A percentile compares a stretch with the other conserved stretches of the same genome.
These are phyloP conservation scores for Diversispora epigaea DNA, from an alignment of 192 early-diverging fungal genomes.

Conservation along the genomic window DNA sequence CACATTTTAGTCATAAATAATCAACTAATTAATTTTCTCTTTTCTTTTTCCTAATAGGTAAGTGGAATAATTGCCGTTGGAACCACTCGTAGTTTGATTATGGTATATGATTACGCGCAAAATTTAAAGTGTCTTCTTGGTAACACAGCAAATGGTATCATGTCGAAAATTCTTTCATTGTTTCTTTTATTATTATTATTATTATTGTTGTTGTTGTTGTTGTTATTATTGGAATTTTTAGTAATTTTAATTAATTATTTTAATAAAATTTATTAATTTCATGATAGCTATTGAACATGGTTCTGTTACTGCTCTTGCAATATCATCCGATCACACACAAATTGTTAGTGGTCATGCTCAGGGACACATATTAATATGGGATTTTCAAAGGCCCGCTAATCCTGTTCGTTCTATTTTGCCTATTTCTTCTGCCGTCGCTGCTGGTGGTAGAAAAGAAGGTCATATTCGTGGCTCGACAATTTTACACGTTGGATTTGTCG, in stretches of 20 bases:
- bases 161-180: constrained; percentile 4
- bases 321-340: constrained; percentile 55
- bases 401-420: constrained; percentile 55
- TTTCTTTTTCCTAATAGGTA: constrained; percentile 37
- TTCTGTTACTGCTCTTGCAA: constrained; percentile 56
- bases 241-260: not conserved
- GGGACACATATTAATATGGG: constrained; percentile 60
- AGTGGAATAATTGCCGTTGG: constrained; percentile 59
- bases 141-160: constrained; percentile 36
- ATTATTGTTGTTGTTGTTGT: not conserved
- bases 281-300: constrained; percentile 51
- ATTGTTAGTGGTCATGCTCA: constrained; percentile 56
- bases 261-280: constrained; percentile 36
- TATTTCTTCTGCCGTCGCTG: constrained; percentile 44
- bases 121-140: constrained; percentile 47
- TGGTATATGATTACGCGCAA: constrained; percentile 57
- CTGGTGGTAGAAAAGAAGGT: constrained; percentile 53
- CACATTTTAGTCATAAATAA: not conserved
- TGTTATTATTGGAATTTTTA: not conserved
- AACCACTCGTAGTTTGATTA: constrained; percentile 54
- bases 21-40: not conserved
- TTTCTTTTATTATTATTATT: too few species aligned
- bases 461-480: constrained; percentile 57
- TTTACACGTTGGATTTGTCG: constrained; percentile 57
- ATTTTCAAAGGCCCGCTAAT: constrained; percentile 45